These are phyloP conservation scores for Podospora pseudocomata DNA, from an alignment of 495 filamentous ascomycete genomes.

Conservation along the genomic window DNA sequence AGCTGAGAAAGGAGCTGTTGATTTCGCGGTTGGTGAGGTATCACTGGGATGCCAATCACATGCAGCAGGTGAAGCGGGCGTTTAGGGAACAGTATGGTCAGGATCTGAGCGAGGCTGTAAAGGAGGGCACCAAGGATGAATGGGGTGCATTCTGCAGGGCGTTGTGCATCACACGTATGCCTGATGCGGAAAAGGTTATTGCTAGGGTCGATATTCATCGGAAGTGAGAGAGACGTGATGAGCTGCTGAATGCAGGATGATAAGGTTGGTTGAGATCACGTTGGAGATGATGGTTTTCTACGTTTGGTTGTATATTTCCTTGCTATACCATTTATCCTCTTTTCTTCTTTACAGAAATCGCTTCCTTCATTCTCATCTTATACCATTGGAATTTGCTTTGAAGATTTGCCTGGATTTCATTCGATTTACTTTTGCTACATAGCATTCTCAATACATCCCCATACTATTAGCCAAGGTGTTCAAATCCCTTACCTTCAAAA, in stretches of 20 bases:
- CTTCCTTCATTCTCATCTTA: not conserved
- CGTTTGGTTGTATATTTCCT: not conserved
- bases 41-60: constrained; percentile 78
- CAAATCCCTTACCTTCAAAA: no score
- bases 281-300: not conserved
- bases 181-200: constrained; percentile 48
- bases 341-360: not conserved
- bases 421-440: not conserved
- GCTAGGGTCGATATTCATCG: constrained; percentile 34
- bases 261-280: not conserved
- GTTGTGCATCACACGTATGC: constrained; percentile 52
- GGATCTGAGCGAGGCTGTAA: constrained; percentile 61
- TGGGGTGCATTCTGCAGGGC: constrained; percentile 53
- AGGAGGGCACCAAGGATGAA: constrained; percentile 47
- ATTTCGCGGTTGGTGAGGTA: constrained; percentile 75
- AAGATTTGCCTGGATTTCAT: not conserved
- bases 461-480: no score
- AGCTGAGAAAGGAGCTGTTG: constrained; percentile 73
- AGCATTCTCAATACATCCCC: not conserved
- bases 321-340: not conserved
- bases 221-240: not conserved
- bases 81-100: constrained; percentile 69
- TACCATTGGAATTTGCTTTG: not conserved
- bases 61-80: constrained; percentile 65
- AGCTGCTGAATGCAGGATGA: not conserved